Percentiles rank a stretch among this genome's conserved stretches.
Conservation (phyloP, 139 green algal species). For the Edaphochlamys debaryana region DNA sequence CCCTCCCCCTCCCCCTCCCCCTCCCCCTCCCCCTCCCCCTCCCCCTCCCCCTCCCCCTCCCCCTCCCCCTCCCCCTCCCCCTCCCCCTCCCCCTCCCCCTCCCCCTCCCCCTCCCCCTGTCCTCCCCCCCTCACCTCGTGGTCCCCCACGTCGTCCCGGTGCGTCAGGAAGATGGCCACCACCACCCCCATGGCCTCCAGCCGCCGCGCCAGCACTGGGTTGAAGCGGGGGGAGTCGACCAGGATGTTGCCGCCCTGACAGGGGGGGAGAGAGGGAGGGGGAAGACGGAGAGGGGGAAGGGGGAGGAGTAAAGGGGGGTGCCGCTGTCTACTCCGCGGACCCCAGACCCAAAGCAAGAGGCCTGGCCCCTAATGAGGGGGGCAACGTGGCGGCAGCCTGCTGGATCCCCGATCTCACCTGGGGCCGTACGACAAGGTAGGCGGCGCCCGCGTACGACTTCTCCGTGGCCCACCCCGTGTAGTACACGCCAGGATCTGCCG, state of each 20-base stretch:
- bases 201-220: constrained; percentile 68
- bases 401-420: background rate
- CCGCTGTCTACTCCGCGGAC: too few species aligned
- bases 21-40: too few species aligned
- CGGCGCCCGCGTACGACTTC: constrained; percentile 66
- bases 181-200: constrained; percentile 77
- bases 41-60: background rate
- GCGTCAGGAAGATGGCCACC: constrained; percentile 81
- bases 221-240: constrained; percentile 79
- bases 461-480: constrained; percentile 70
- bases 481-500: constrained; percentile 65
- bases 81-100: background rate
- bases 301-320: too few species aligned
- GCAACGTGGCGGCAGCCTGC: too few species aligned
- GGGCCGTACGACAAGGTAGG: constrained; percentile 72
- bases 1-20: too few species aligned
- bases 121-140: constrained; percentile 52
- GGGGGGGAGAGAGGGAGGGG: too few species aligned
- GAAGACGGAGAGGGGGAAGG: too few species aligned
- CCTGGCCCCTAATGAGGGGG: too few species aligned
- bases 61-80: background rate
- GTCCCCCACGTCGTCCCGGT: constrained; percentile 85
- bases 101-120: background rate
- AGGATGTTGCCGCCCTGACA: constrained; percentile 82
- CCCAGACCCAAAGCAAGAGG: too few species aligned